Evolutionary conservation across 2,329 filamentous ascomycete genomes (phyloP), one percentile per base, ranked within the genome.

Genomic region (Exophiala sideris): DNA sequence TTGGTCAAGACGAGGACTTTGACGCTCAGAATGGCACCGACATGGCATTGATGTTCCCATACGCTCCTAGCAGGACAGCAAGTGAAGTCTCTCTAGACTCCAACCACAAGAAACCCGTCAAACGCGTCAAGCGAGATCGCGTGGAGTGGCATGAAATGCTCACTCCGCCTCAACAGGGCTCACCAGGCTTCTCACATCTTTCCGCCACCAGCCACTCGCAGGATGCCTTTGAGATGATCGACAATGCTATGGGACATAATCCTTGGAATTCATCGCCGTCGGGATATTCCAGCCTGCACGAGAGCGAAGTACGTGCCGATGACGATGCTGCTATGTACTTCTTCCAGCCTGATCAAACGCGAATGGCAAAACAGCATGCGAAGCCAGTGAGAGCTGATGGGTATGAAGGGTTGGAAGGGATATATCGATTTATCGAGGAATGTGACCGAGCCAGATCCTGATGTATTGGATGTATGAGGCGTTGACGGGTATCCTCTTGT

Each of bases 41-140:
- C 1, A 80, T 94, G 61, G 89, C 90, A 4, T 78, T 97, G 16
- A 80, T 85, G 40, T 96, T 96, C 65, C 92, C 92, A 0, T 96
- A 90, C 65, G 91, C 91, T 0, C 88, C 91, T 0, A 84, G 77
- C 57, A 68, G 75, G 45, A 72, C 74, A 3, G 62, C 74, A 44
- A 73, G 77, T 24, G 71, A 81, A 66, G 65, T 76, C 70, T 53
- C 45, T 41, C 62, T 75, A 66, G 56, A 76, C 12, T n/a, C 11
- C 11, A 36, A 18, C 71, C 61, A 70, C 67, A 58, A 16, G 9
- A 35, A 51, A 16, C 48, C 71, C 36, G 58, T 67, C 44, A 60
- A 64, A 52, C 51, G 66, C 24, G 61, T 65, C 48, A 61, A 59
- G 24, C 72, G 66, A 3, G 71, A 76, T 3, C 67, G 73, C 16